Evolutionary conservation across 805 yeast genomes (phyloP).

Genomic region (Barnettozyma salicaria): DNA sequence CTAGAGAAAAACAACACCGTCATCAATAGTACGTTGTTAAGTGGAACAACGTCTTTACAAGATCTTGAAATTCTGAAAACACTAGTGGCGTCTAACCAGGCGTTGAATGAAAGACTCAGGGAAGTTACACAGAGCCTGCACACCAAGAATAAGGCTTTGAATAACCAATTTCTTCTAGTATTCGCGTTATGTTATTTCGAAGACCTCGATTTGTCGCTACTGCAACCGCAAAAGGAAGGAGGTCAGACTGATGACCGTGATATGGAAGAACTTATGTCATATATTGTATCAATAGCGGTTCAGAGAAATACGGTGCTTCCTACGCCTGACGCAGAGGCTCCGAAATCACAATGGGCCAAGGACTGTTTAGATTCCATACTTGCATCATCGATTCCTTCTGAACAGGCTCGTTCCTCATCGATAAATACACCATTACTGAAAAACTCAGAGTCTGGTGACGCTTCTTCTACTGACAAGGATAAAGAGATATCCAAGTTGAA

Average conservation of each 20-base stretch:
- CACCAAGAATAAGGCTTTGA: conserved; percentile 3
- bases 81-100: conserved; percentile 12
- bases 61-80: conserved; percentile 10
- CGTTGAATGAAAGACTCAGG: conserved; percentile 8
- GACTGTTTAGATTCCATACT: conserved; percentile 18
- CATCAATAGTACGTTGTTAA: conserved; percentile 9
- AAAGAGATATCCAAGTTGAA: conserved; percentile 29
- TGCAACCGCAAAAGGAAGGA: background rate
- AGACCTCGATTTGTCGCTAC: conserved; percentile 9
- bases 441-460: no score
- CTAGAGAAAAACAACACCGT: conserved; percentile 11
- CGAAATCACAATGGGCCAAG: conserved; percentile 23
- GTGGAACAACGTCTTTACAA: background rate
- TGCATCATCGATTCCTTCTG: background rate
- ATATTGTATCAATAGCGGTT: conserved; percentile 24
- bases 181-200: conserved; percentile 22
- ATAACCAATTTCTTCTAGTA: conserved; percentile 18
- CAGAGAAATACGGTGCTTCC: conserved; percentile 22
- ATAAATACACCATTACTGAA: no score
- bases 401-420: background rate
- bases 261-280: conserved; percentile 22
- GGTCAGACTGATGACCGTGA: conserved; percentile 9
- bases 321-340: conserved; percentile 15
- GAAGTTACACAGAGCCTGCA: conserved; percentile 11
- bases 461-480: no score